These are phyloP conservation scores for Rhodotorula sp. DNA, from an alignment of 1,284 basidiomycete genomes.

Conservation along the genomic window DNA sequence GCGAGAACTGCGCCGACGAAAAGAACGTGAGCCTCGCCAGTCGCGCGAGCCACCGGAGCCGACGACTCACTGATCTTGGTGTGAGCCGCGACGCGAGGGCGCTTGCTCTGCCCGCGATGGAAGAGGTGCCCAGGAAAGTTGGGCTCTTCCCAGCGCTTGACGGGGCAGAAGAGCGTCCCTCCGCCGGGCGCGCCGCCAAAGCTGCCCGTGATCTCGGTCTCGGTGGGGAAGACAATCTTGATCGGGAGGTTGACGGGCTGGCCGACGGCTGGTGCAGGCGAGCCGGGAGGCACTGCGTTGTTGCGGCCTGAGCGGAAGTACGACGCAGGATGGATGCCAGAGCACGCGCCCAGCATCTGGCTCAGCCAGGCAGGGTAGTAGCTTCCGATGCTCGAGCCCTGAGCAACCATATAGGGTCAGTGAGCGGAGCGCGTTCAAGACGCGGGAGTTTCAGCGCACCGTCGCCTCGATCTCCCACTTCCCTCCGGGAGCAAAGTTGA, in stretches of 20 bases:
- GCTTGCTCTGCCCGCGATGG: slow-evolving; percentile 27
- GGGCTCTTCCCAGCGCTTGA: slow-evolving; percentile 3
- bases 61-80: slow-evolving; percentile 33
- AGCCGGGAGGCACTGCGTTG: neutral
- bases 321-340: slow-evolving; percentile 14
- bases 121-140: slow-evolving; percentile 29
- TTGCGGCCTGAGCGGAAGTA: slow-evolving; percentile 19
- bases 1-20: slow-evolving; percentile 23
- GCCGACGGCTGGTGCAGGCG: neutral
- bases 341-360: slow-evolving; percentile 27
- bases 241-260: slow-evolving; percentile 15
- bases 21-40: neutral
- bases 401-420: neutral
- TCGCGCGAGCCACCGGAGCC: neutral
- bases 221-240: slow-evolving; percentile 39
- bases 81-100: slow-evolving; percentile 26
- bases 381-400: slow-evolving; percentile 36
- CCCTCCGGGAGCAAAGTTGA: slow-evolving; percentile 23
- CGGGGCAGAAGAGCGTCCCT: slow-evolving; percentile 38
- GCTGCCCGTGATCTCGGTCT: slow-evolving; percentile 19
- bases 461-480: slow-evolving; percentile 33
- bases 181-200: slow-evolving; percentile 18
- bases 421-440: neutral
- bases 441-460: neutral
- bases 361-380: slow-evolving; percentile 30